Evolutionary conservation across 1,284 basidiomycete species (phyloP).

Genomic region (Sporisorium graminicola): DNA sequence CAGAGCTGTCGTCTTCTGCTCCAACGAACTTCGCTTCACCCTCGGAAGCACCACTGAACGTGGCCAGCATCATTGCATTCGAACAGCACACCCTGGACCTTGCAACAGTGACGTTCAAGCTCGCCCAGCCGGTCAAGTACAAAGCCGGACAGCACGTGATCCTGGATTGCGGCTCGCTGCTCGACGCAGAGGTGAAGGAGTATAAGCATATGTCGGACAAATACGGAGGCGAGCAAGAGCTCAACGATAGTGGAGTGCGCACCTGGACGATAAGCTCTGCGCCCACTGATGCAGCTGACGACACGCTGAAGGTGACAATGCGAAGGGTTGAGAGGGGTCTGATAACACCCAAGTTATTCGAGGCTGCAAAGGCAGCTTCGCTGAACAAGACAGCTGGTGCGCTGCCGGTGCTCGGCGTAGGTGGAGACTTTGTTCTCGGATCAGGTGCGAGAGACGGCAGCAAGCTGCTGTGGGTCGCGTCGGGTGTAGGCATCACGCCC

Average conservation of each 20-base stretch:
- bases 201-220: slow-evolving; percentile 51
- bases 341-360: slow-evolving; percentile 37
- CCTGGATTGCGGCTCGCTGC: slow-evolving; percentile 32
- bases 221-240: slow-evolving; percentile 40
- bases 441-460: neutral
- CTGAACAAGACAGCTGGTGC: neutral
- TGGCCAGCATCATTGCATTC: slow-evolving; percentile 17
- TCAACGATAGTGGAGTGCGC: slow-evolving; percentile 41
- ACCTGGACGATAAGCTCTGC: slow-evolving; percentile 49
- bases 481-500: slow-evolving; percentile 32
- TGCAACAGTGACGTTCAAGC: slow-evolving; percentile 28
- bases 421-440: slow-evolving; percentile 29
- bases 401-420: slow-evolving; percentile 34
- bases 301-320: slow-evolving; percentile 29
- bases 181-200: slow-evolving; percentile 27
- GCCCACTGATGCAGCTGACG: neutral
- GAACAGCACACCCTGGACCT: slow-evolving; percentile 17
- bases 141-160: slow-evolving; percentile 47
- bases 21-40: no score
- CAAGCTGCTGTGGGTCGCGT: slow-evolving; percentile 29
- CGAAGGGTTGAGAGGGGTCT: slow-evolving; percentile 21
- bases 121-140: slow-evolving; percentile 19
- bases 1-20: slow-evolving; percentile 15
- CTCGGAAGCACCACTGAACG: neutral
- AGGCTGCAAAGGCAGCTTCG: neutral